Evolutionary conservation across 192 early-diverging fungal genomes (phyloP).

Genomic region (Linnemannia hyalina): DNA sequence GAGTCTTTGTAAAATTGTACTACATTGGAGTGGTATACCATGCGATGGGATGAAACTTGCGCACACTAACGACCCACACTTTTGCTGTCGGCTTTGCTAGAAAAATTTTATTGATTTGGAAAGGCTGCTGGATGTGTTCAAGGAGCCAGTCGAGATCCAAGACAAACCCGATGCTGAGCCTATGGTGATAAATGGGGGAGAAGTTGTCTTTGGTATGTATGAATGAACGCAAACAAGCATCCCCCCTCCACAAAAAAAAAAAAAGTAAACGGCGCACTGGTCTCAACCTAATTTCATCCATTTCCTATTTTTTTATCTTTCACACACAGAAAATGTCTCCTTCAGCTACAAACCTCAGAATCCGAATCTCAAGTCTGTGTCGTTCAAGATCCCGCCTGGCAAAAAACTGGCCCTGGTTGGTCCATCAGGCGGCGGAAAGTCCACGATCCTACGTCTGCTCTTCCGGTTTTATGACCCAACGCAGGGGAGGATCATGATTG

Average conservation of each 20-base stretch:
- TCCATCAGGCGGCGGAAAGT: constrained; percentile 90
- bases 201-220: constrained; percentile 76
- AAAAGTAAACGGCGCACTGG: no score
- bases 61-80: background rate
- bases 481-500: constrained; percentile 84
- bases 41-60: background rate
- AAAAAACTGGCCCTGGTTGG: constrained; percentile 92
- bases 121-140: constrained; percentile 59
- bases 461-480: constrained; percentile 95
- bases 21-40: background rate
- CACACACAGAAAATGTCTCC: constrained; percentile 75
- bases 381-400: constrained; percentile 88
- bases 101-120: constrained; percentile 80
- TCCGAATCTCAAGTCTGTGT: constrained; percentile 70
- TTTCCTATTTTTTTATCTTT: background rate
- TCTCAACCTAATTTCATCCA: background rate
- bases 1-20: constrained; percentile 1
- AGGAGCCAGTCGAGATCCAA: constrained; percentile 71
- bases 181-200: constrained; percentile 71
- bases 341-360: constrained; percentile 85
- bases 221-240: no score
- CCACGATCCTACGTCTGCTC: constrained; percentile 85
- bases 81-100: constrained; percentile 57
- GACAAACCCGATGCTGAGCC: constrained; percentile 63
- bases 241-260: no score